A percentile compares a stretch with the other conserved stretches of the same genome.
Conservation (phyloP, 2,329 filamentous ascomycete genomes). For the Domatiomyces catenatus region DNA sequence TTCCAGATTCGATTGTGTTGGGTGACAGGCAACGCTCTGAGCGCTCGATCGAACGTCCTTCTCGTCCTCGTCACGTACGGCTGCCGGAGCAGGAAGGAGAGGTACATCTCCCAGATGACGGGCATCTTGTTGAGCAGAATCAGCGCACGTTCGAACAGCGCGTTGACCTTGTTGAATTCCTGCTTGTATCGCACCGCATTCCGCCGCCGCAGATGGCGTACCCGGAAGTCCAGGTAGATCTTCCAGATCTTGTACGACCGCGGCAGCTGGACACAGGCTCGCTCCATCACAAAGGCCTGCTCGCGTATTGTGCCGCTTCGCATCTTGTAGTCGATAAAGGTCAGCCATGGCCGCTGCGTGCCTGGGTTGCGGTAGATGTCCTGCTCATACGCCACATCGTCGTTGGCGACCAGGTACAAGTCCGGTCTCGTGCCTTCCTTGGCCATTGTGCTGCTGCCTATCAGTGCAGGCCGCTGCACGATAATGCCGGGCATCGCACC, state of each 20-base stretch:
- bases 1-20: conserved; percentile 95
- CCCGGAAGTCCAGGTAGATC: conserved; percentile 77
- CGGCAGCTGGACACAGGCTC: conserved; percentile 76
- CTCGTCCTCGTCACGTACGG: conserved; percentile 80
- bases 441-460: conserved; percentile 7
- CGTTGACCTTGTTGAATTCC: conserved; percentile 87
- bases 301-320: conserved; percentile 73
- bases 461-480: conserved; percentile 2
- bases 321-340: conserved; percentile 81
- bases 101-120: conserved; percentile 93
- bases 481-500: conserved; percentile 11
- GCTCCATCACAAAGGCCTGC: conserved; percentile 77
- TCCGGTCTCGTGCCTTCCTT: conserved; percentile 9
- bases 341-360: conserved; percentile 84
- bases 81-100: conserved; percentile 76
- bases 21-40: conserved; percentile 80
- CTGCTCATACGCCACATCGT: conserved; percentile 92
- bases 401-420: conserved; percentile 39
- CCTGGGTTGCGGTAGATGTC: conserved; percentile 75
- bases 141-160: conserved; percentile 80
- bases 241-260: conserved; percentile 98
- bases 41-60: conserved; percentile 76
- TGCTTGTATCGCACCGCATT: conserved; percentile 65
- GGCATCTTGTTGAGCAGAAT: conserved; percentile 98
- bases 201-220: conserved; percentile 62